A percentile compares a stretch with the other conserved stretches of the same genome.
phyloP scores from a whole-genome alignment of 2,329 filamentous ascomycete species.

The Alternaria brassicicola region DNA sequence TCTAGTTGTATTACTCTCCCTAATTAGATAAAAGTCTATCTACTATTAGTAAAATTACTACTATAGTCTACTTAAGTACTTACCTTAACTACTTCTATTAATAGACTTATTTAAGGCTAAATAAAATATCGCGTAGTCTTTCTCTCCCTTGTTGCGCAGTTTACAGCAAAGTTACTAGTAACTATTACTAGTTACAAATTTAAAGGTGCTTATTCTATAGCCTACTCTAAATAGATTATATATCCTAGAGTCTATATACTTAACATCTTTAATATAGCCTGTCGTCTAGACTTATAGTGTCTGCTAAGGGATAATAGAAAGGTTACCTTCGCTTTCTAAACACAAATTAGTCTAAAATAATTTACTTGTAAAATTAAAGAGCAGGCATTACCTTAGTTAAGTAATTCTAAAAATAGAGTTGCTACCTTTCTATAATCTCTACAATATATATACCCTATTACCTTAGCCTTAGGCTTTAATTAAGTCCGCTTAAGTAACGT shows the following conservation, averaged over 20 bases:
- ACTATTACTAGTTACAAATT: neutral
- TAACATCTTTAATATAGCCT: neutral
- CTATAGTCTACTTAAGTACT: conserved; percentile 1
- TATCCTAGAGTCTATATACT: neutral
- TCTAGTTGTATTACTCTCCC: neutral
- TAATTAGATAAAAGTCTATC: neutral
- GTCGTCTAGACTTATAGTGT: neutral
- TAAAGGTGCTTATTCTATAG: neutral
- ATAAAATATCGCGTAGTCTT: neutral
- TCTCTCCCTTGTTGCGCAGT: neutral
- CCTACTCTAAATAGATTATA: neutral
- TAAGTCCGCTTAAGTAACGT: neutral
- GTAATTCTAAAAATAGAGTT: neutral
- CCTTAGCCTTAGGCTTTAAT: conserved; percentile 1
- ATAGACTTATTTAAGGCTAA: neutral
- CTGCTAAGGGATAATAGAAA: neutral
- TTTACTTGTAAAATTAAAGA: neutral
- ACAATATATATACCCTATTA: neutral
- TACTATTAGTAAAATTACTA: neutral
- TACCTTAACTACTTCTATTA: neutral
- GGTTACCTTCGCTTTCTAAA: neutral
- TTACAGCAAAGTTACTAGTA: neutral
- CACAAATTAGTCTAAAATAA: neutral
- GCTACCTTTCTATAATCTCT: neutral
- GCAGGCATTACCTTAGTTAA: neutral